Evolutionary conservation across 257 asterid genomes (phyloP).

Genomic region (Plantago major): DNA sequence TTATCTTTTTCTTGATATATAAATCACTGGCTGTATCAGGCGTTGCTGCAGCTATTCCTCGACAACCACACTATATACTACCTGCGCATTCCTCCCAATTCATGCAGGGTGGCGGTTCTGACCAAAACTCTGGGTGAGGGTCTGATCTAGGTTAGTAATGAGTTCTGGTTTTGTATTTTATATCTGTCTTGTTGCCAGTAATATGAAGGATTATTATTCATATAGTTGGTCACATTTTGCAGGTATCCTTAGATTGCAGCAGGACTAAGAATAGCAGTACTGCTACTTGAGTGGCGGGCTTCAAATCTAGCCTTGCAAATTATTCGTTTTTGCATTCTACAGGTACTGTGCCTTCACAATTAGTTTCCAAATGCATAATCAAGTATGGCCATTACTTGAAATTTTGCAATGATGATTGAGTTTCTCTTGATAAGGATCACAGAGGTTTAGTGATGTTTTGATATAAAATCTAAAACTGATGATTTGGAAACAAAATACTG

Average conservation of each 20-base stretch:
- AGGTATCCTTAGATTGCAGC: conserved; percentile 97
- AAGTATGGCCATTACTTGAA: too few relatives aligned
- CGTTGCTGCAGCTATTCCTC: conserved; percentile 65
- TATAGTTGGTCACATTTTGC: conserved; percentile 13
- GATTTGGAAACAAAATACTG: too few relatives aligned
- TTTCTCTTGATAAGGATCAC: too few relatives aligned
- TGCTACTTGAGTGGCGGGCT: conserved; percentile 96
- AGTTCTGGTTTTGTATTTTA: neutral
- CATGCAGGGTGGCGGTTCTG: conserved; percentile 15
- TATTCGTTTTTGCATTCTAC: conserved; percentile 83
- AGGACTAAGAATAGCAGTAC: conserved; percentile 97
- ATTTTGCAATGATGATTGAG: too few relatives aligned
- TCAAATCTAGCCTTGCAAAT: conserved; percentile 98
- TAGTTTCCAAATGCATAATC: too few relatives aligned
- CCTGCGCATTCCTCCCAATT: conserved; percentile 81
- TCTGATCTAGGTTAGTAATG: conserved; percentile 5
- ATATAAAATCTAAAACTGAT: too few relatives aligned
- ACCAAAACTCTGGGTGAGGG: conserved; percentile 18
- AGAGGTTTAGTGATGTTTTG: too few relatives aligned
- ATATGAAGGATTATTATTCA: neutral
- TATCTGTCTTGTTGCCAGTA: neutral
- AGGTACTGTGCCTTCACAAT: conserved; percentile 38
- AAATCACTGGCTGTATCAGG: conserved; percentile 41
- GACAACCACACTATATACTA: conserved; percentile 72
- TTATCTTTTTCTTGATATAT: too few relatives aligned